Evolutionary conservation across 1,139 yeast genomes (phyloP), one percentile per base, ranked within the genome.

Genomic region (Lodderomyces orthopsilosis): DNA sequence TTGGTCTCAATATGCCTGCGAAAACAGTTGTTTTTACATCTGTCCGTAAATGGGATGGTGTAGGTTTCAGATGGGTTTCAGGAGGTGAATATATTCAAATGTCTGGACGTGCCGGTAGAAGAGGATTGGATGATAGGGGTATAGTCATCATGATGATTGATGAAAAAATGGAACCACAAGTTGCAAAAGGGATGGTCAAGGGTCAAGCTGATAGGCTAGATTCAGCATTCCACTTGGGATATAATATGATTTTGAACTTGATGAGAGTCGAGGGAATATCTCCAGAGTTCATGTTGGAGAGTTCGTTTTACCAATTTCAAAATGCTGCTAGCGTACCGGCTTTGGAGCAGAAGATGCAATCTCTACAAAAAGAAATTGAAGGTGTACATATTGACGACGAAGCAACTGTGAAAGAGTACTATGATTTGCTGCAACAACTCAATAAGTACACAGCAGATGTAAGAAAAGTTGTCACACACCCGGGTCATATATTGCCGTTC

Each of bases 21-120:
- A 90, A 94, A 59, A 93, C 99, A 0, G 99, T 93, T 38, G 98
- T 94, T 8, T 94, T 94, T 65, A 93, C 98, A 0, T 87, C 94
- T 36, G 98, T 94, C 12, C 82, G 98, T 62, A 94, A 94, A 63
- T 93, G 96, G 95, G 99, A 94, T 65, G 98, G 98, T 56, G 83
- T 80, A 49, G 94, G 93, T 21, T 90, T 91, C 72, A 82, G 99
- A 66, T 93, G 98, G 98, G 96, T 94, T 34, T 88, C 96, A 44
- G 98, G 98, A 47, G 99, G 98, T 70, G 99, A 94, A 67, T 94
- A 93, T 65, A 94, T 93, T 56, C 99, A 94, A 69, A 93, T 93
- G 99, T 88, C 97, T 35, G 99, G 99, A 51, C 84, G 99, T 69
- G 99, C 99, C 14, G 99, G 99, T 57, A 91, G 99, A 75, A 87